Conservation (phyloP, 2,329 filamentous ascomycete species). For the Pseudopyrenochaeta lycopersici region DNA sequence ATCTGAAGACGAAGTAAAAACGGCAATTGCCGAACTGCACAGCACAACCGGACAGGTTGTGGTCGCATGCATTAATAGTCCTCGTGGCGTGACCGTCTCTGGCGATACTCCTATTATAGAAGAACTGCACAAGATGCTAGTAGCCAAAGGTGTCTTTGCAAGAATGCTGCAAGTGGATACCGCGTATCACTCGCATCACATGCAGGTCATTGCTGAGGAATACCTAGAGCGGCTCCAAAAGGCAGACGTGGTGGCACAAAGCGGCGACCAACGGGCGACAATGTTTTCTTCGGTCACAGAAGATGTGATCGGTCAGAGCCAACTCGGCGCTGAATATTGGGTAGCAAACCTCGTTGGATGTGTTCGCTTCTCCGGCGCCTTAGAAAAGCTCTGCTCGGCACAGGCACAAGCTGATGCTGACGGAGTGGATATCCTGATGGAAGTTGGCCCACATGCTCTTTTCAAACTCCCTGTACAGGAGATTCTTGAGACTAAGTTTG, state of each 20-base stretch:
- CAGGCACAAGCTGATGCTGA: not conserved
- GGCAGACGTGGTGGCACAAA: slow-evolving; percentile 2
- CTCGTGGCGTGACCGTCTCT: slow-evolving; percentile 55
- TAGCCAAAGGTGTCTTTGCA: slow-evolving; percentile 50
- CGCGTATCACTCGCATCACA: slow-evolving; percentile 59
- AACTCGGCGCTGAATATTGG: slow-evolving; percentile 35
- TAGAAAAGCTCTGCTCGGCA: slow-evolving; percentile 2
- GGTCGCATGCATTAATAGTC: slow-evolving; percentile 51
- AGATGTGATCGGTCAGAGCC: not conserved
- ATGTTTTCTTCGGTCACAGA: slow-evolving; percentile 29
- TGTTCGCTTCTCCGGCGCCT: slow-evolving; percentile 20
- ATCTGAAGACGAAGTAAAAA: slow-evolving; percentile 17
- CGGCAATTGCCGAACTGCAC: slow-evolving; percentile 5
- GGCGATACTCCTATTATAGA: slow-evolving; percentile 53
- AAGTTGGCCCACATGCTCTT: slow-evolving; percentile 21
- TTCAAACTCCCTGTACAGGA: slow-evolving; percentile 15
- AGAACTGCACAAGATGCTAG: slow-evolving; percentile 40
- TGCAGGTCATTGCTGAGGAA: slow-evolving; percentile 32
- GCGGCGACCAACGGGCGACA: not conserved
- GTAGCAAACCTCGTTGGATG: slow-evolving; percentile 30
- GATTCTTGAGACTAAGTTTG: slow-evolving; percentile 4
- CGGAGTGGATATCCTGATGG: slow-evolving; percentile 11
- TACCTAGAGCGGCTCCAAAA: slow-evolving; percentile 19
- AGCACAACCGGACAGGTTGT: slow-evolving; percentile 22
- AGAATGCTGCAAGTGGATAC: slow-evolving; percentile 51